Base-by-base conservation (phyloP, 139 green algal genomes). In the Chlorella sp. region DNA sequence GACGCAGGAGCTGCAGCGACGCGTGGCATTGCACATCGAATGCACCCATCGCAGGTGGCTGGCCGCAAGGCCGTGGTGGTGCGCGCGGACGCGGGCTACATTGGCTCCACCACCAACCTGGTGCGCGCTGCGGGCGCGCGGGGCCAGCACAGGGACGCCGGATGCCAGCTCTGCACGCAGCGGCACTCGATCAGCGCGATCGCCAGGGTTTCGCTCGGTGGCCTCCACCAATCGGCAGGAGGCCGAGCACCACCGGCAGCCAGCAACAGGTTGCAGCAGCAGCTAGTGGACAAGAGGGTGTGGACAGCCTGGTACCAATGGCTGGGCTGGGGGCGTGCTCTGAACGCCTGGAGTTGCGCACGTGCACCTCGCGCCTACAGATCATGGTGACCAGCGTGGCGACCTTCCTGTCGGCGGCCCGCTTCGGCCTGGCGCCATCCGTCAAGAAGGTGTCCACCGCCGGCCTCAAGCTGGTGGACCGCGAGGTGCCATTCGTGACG, bases 361-460 rank as follows among this genome's bases (percentile, higher is more conserved):
- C 20, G 20, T 34, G 61, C 20, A 14, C 27, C 61, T 35, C 2
- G 34, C 70, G 2, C 59, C 1, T 77, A 62, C 86, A 96, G 93
- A 98, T 98, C 82, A 93, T 98, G 86, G 77, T 97, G 30, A 86
- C 85, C 22, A 93, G 82, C 78, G 97, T 90, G 62, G 76, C 82
- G 30, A 50, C 87, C 3, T 90, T 79, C 83, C 80, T 98, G 62
- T 77, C 86, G 31, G 92, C 94, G 33, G 93, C 89, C 77, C 87
- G 93, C 70, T 95, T 98, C 66, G 94, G 94, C 71, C 81, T 98
- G 31, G 94, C 94, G 27, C 94, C 94, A 33, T 91, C 90, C 30
- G 85, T 88, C 24, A 97, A 90, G 81, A 87, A 85, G 70, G 71
- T 78, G 67, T 83, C 93, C 29, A 88, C 77, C 67, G 81, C 90